These are phyloP conservation scores for Candida cerambycidarum DNA, from an alignment of 805 yeast species.

Conservation along the genomic window DNA sequence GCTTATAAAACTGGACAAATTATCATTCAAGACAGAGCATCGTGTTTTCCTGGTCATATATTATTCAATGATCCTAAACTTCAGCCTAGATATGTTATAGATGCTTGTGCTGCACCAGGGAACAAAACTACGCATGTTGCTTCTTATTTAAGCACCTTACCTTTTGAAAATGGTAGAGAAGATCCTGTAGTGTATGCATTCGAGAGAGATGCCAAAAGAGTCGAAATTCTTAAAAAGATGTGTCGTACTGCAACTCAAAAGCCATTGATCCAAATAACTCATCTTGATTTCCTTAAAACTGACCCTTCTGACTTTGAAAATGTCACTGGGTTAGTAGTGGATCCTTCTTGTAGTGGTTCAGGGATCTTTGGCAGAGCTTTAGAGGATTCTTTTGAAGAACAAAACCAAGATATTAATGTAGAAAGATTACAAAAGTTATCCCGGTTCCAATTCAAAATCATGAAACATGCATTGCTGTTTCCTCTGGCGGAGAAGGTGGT, in stretches of 20 bases:
- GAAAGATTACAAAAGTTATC: conserved; percentile 72
- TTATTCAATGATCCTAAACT: conserved; percentile 53
- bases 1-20: conserved; percentile 74
- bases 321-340: conserved; percentile 82
- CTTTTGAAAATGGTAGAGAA: background rate
- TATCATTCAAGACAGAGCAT: conserved; percentile 93
- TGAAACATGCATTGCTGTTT: conserved; percentile 83
- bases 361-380: conserved; percentile 92
- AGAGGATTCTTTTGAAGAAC: conserved; percentile 45
- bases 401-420: conserved; percentile 50
- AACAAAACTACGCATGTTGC: conserved; percentile 95
- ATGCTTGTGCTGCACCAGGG: conserved; percentile 98
- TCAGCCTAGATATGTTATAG: conserved; percentile 65
- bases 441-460: conserved; percentile 83
- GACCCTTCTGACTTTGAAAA: conserved; percentile 58
- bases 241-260: conserved; percentile 58
- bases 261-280: conserved; percentile 47
- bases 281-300: conserved; percentile 64
- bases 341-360: conserved; percentile 97
- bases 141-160: conserved; percentile 44
- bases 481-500: conserved; percentile 78
- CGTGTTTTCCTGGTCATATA: conserved; percentile 93
- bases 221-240: conserved; percentile 72
- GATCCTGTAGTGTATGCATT: conserved; percentile 66
- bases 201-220: conserved; percentile 79